phyloP scores from a whole-genome alignment of 2,329 filamentous ascomycete genomes.

The Chaetothyriales sp. region DNA sequence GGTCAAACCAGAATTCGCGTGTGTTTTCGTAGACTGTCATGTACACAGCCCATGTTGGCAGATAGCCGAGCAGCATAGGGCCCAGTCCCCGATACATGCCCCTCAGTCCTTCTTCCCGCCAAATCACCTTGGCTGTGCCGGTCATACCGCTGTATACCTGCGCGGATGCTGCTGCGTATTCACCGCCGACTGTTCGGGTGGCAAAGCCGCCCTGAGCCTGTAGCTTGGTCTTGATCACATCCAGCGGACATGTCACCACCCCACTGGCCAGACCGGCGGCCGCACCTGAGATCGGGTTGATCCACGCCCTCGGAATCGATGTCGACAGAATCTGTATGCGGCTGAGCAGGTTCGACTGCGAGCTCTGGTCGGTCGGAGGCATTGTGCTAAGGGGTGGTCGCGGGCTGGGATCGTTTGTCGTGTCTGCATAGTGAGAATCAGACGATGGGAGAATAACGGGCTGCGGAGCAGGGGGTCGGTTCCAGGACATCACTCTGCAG shows the following conservation, averaged over 20 bases:
- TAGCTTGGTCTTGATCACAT: constrained; percentile 97
- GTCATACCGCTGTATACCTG: constrained; percentile 68
- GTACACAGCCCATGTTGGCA: constrained; percentile 97
- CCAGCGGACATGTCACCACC: constrained; percentile 86
- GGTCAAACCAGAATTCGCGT: constrained; percentile 51
- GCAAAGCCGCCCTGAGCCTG: constrained; percentile 84
- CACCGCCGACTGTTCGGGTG: constrained; percentile 31
- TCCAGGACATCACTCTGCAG: constrained; percentile 13
- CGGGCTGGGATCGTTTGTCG: constrained; percentile 8
- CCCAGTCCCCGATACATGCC: constrained; percentile 89
- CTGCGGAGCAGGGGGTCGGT: constrained; percentile 11
- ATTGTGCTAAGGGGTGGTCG: constrained; percentile 16
- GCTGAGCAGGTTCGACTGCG: constrained; percentile 18
- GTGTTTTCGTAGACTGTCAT: constrained; percentile 90
- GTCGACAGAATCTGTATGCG: constrained; percentile 30
- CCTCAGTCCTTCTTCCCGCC: constrained; percentile 70
- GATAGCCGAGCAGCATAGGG: constrained; percentile 85
- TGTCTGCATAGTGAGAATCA: constrained; percentile 16
- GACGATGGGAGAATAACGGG: constrained; percentile 8
- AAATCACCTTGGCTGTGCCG: constrained; percentile 74
- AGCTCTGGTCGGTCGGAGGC: constrained; percentile 16
- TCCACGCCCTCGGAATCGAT: constrained; percentile 38
- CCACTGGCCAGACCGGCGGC: constrained; percentile 84
- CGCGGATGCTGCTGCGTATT: constrained; percentile 28
- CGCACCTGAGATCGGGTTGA: constrained; percentile 77